Evolutionary conservation across 108 stramenopile species (phyloP).

Genomic region (Cyclotella distinguenda): DNA sequence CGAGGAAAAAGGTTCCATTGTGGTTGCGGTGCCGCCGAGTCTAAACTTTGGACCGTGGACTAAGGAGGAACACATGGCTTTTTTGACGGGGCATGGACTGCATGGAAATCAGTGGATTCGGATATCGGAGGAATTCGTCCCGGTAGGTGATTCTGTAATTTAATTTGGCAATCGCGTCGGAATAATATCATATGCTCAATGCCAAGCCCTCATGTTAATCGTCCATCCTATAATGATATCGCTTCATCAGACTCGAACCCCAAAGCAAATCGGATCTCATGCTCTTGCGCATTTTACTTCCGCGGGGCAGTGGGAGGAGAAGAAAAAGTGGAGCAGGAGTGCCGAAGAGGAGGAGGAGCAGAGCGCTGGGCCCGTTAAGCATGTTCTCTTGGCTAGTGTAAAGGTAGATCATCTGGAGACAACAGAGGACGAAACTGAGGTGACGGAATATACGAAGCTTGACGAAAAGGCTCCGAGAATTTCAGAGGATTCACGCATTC

Average conservation of each 20-base stretch:
- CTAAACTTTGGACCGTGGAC: constrained; percentile 1
- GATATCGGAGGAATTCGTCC: constrained; percentile 4
- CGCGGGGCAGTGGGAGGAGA: constrained; percentile 6
- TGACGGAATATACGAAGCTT: too few relatives aligned
- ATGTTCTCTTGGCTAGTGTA: neutral
- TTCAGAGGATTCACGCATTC: too few relatives aligned
- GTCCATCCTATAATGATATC: neutral
- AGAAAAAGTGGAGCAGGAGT: neutral
- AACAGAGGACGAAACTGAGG: too few relatives aligned
- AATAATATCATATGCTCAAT: neutral
- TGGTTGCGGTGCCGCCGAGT: neutral
- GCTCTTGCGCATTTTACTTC: constrained; percentile 10
- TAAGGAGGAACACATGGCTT: constrained; percentile 2
- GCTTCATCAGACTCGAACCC: constrained; percentile 10
- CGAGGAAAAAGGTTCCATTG: neutral
- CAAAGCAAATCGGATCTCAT: constrained; percentile 17
- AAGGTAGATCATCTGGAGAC: too few relatives aligned
- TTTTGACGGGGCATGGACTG: neutral
- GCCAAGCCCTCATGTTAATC: neutral
- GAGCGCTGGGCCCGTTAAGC: neutral
- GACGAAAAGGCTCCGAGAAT: too few relatives aligned
- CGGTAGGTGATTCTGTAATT: neutral
- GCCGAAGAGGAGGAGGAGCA: neutral
- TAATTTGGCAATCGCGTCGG: neutral
- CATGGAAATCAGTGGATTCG: neutral